Evolutionary conservation across 345 rosid species (phyloP), one percentile per base, ranked within the genome.

Genomic region (Heritiera littoralis): DNA sequence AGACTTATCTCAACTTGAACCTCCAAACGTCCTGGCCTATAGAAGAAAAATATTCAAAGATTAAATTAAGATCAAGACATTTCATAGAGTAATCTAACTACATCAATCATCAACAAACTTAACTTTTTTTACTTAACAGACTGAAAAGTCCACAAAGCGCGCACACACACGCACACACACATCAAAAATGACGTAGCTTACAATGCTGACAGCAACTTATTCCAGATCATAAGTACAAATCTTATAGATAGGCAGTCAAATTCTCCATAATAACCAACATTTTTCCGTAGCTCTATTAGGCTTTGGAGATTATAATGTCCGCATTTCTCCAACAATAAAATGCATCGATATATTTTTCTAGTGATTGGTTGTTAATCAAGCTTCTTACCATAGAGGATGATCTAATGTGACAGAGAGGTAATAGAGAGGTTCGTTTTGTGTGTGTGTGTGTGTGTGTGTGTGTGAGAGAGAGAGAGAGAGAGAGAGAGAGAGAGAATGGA

Each of bases 1-100:
- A 96, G 99, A 87, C 97, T 92, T 84, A 96, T 96, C 92, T 96
- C 98, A 80, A 96, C 92, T 87, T 96, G 99, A 84, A 94, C 99
- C 86, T 97, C 99, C 85, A 97, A 82, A 72, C 99, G 89, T 85
- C 98, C 99, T 59, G 98, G 98, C 85, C 99, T 94, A 81, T 58
- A 85, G 56, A 80, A 64, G 77, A 43, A 40, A 81, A 64, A 69
- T 18, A 45, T 79, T 38, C 48, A 75, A 64, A 59, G n/a, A 70
- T 63, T 52, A 11, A 54, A 54, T 18, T 54, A 54, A 35, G 63
- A 54, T 35, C 15, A 54, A 54, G 48, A 54, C 0, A 52, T 17
- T 9, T 52, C 17, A 38, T 49, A 18, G 15, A 17, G 28, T 17
- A 54, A 72, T 35, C 46, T 54, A 54, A 72, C 63, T 54, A 54